Percentiles rank a stretch among this genome's conserved stretches.
Conservation (phyloP, 2,329 filamentous ascomycete species). For the Plenodomus lindquistii region DNA sequence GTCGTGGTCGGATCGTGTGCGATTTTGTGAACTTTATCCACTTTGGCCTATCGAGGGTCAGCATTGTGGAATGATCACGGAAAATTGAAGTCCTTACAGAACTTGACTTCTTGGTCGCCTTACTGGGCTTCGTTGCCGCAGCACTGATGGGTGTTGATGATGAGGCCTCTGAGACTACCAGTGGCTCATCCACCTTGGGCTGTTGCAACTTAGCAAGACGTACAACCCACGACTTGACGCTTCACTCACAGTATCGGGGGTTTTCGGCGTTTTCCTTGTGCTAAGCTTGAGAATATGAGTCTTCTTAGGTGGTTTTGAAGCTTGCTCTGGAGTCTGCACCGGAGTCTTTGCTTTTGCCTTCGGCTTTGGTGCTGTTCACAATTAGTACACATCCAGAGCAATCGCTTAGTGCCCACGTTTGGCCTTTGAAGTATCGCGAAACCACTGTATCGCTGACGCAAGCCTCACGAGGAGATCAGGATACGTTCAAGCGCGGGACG, state of each 20-base stretch:
- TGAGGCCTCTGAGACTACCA: background rate
- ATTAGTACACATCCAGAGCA: background rate
- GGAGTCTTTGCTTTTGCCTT: conserved; percentile 3
- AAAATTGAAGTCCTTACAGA: conserved; percentile 16
- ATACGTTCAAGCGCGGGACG: conserved; percentile 1
- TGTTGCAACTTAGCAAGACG: background rate
- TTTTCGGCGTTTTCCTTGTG: conserved; percentile 25
- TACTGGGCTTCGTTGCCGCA: too few relatives aligned
- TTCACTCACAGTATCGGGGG: conserved; percentile 26
- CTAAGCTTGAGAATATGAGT: conserved; percentile 25
- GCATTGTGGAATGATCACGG: conserved; percentile 5
- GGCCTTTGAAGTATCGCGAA: background rate
- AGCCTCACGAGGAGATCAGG: background rate
- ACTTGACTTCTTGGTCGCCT: conserved; percentile 21
- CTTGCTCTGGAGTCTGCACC: background rate
- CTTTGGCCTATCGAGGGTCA: conserved; percentile 24
- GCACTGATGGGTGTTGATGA: too few relatives aligned
- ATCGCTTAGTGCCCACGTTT: background rate
- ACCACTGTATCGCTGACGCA: background rate
- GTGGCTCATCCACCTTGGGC: background rate
- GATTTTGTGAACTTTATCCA: conserved; percentile 5
- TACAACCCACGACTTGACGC: background rate
- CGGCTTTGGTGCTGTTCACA: conserved; percentile 15
- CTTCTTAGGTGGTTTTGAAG: conserved; percentile 22
- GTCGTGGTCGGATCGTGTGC: conserved; percentile 13